phyloP scores from a whole-genome alignment of 2,329 filamentous ascomycete genomes.

The Colletotrichum zoysiae region DNA sequence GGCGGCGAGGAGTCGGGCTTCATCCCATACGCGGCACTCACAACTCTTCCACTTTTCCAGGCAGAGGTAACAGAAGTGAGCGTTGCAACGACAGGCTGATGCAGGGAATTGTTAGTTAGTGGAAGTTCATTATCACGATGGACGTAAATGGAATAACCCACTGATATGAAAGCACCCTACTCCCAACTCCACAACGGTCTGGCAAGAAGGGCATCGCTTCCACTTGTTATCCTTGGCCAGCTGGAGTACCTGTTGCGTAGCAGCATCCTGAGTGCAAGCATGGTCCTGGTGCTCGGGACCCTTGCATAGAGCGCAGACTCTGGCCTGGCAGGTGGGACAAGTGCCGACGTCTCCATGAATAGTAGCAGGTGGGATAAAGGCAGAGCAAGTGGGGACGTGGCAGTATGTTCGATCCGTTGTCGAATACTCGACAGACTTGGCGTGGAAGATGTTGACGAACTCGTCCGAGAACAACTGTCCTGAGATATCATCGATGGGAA shows the following conservation, averaged over 20 bases:
- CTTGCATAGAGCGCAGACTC: background rate
- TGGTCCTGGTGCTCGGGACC: background rate
- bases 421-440: background rate
- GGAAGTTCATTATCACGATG: background rate
- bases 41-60: constrained; percentile 57
- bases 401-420: background rate
- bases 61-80: constrained; percentile 64
- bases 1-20: background rate
- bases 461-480: background rate
- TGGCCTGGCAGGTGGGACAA: background rate
- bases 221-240: background rate
- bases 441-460: background rate
- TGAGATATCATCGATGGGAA: background rate
- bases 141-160: constrained; percentile 50
- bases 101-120: background rate
- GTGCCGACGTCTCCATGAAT: background rate
- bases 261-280: background rate
- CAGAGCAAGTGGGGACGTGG: background rate
- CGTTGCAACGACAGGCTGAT: constrained; percentile 59
- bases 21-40: constrained; percentile 53
- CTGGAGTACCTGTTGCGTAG: background rate
- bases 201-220: constrained; percentile 50
- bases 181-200: constrained; percentile 60
- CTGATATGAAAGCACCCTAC: constrained; percentile 71
- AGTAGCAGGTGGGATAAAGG: background rate